These are phyloP conservation scores for Escovopsis sp. DNA, from an alignment of 2,329 filamentous ascomycete genomes.

Conservation along the genomic window DNA sequence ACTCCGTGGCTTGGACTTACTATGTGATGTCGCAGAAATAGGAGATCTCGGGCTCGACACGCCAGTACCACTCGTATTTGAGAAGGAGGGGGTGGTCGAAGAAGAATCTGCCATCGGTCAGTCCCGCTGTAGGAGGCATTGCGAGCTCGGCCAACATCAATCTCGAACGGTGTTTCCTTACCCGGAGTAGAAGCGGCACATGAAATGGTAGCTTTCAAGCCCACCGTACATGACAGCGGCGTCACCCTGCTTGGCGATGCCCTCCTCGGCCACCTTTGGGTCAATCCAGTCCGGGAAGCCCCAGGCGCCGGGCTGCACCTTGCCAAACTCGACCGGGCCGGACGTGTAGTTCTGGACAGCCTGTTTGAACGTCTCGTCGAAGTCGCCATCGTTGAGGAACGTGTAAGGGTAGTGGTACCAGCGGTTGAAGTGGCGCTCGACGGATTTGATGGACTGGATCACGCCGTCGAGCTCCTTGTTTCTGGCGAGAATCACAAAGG, in stretches of 20 bases:
- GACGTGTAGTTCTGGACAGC: conserved; percentile 85
- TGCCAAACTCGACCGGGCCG: conserved; percentile 76
- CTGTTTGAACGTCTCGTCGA: conserved; percentile 88
- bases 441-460: conserved; percentile 90
- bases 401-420: conserved; percentile 99
- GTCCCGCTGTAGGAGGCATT: not conserved
- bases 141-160: not conserved
- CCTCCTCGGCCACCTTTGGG: conserved; percentile 83
- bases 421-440: conserved; percentile 96
- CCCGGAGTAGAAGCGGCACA: conserved; percentile 99
- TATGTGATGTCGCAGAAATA: conserved; percentile 99
- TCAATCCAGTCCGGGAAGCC: conserved; percentile 96
- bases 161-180: conserved; percentile 30
- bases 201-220: conserved; percentile 96
- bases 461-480: conserved; percentile 96
- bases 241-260: conserved; percentile 92
- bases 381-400: conserved; percentile 94
- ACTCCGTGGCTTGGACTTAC: conserved; percentile 30
- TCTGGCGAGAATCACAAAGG: conserved; percentile 86
- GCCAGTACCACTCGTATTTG: conserved; percentile 99
- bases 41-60: conserved; percentile 96
- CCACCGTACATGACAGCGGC: conserved; percentile 98
- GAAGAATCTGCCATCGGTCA: conserved; percentile 51
- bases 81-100: conserved; percentile 90
- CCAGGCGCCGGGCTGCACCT: conserved; percentile 84